Percentiles rank a stretch among this genome's conserved stretches.
These are phyloP conservation scores for Aspergillus chevalieri DNA, from an alignment of 2,329 filamentous ascomycete species.

Conservation along the genomic window DNA sequence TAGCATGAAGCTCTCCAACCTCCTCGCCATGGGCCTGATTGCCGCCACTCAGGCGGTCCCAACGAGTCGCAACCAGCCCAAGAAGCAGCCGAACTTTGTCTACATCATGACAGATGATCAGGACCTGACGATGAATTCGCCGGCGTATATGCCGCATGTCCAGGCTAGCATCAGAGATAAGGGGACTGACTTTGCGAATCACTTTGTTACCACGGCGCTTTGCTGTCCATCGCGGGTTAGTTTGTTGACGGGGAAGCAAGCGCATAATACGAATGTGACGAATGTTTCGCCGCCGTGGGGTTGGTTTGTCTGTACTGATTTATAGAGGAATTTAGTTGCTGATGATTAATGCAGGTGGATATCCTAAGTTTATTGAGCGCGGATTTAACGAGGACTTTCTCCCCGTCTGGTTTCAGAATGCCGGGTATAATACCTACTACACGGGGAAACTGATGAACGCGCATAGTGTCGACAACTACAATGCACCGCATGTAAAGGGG, in stretches of 20 bases:
- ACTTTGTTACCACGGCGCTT: constrained; percentile 59
- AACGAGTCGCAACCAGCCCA: too few relatives aligned
- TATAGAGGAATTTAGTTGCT: not conserved
- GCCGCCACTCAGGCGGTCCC: too few relatives aligned
- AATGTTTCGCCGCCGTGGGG: constrained; percentile 47
- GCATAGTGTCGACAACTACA: constrained; percentile 46
- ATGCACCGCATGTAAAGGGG: constrained; percentile 31
- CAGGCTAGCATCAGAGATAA: constrained; percentile 48
- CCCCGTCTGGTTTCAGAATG: constrained; percentile 47
- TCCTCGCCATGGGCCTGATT: too few relatives aligned
- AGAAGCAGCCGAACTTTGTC: constrained; percentile 48
- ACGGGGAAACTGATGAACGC: constrained; percentile 53
- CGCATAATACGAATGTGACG: constrained; percentile 65
- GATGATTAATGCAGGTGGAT: constrained; percentile 25
- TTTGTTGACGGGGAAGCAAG: constrained; percentile 57
- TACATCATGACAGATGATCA: constrained; percentile 64
- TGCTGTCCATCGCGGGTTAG: constrained; percentile 62
- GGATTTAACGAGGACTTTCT: constrained; percentile 48
- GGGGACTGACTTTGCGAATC: constrained; percentile 54
- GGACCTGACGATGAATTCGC: constrained; percentile 54
- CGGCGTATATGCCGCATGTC: constrained; percentile 55
- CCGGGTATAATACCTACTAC: constrained; percentile 50
- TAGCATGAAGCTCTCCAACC: too few relatives aligned
- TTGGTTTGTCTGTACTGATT: constrained; percentile 8
- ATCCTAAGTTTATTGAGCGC: constrained; percentile 47